Evolutionary conservation across 1,284 basidiomycete species (phyloP).

Genomic region (Golubevia pallescens): DNA sequence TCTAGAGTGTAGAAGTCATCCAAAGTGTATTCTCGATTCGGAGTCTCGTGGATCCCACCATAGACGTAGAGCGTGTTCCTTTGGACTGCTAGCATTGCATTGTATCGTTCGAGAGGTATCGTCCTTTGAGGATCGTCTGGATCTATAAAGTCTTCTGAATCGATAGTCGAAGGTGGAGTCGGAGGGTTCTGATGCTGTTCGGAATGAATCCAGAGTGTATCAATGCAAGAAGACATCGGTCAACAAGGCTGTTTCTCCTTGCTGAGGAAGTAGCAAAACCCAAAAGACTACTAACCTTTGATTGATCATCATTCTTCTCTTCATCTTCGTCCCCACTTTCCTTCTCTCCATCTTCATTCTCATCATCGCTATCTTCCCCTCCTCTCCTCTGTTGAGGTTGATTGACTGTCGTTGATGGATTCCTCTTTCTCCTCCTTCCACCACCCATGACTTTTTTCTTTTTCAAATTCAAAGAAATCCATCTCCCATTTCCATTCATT

Average conservation of each 20-base stretch:
- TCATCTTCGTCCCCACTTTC: neutral
- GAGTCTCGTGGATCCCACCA: slow-evolving; percentile 57
- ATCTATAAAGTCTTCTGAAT: slow-evolving; percentile 62
- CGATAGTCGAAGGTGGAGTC: neutral
- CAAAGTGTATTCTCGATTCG: slow-evolving; percentile 54
- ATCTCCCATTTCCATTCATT: slow-evolving; percentile 76
- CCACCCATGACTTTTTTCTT: slow-evolving; percentile 69
- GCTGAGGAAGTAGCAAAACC: no score
- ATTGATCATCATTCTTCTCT: no score
- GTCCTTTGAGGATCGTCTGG: slow-evolving; percentile 76
- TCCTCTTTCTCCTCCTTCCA: slow-evolving; percentile 65
- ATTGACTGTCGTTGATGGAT: slow-evolving; percentile 62
- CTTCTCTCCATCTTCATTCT: no score
- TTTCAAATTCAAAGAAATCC: slow-evolving; percentile 77
- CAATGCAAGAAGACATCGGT: no score
- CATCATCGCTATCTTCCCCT: neutral
- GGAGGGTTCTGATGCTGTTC: neutral
- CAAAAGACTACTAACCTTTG: no score
- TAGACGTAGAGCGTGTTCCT: slow-evolving; percentile 77
- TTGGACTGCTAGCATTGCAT: slow-evolving; percentile 85
- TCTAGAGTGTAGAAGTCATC: slow-evolving; percentile 64
- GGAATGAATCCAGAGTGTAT: neutral
- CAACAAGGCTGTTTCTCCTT: no score
- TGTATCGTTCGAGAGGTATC: slow-evolving; percentile 81
- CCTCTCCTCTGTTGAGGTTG: neutral